phyloP scores from a whole-genome alignment of 106 monocot genomes.

The Platanthera zijinensis region DNA sequence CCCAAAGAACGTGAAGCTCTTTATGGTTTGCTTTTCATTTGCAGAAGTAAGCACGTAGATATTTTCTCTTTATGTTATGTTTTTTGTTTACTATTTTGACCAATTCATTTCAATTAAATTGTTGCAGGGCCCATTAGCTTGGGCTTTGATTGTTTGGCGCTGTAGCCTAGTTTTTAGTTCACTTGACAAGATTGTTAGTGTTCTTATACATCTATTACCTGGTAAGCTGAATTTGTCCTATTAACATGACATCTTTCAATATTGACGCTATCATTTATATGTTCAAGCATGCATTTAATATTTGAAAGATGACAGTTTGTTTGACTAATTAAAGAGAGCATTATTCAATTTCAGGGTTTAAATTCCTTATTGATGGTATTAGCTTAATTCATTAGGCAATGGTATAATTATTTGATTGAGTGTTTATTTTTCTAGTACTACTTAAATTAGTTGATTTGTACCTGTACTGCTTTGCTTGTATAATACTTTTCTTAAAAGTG shows the following conservation, averaged over 20 bases:
- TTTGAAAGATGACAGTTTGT: not conserved
- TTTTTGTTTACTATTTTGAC: not conserved
- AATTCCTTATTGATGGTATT: not conserved
- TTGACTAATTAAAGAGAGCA: not conserved
- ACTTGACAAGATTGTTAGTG: slow-evolving; percentile 94
- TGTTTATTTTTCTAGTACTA: not conserved
- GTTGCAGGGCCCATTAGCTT: slow-evolving; percentile 87
- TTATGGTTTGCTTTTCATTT: slow-evolving; percentile 99
- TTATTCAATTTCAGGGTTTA: not conserved
- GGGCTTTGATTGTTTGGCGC: slow-evolving; percentile 99
- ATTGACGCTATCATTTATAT: not conserved
- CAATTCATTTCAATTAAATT: slow-evolving; percentile 4
- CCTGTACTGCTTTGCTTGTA: not conserved
- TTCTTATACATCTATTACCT: slow-evolving; percentile 95
- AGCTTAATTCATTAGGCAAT: not conserved
- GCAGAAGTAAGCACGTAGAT: slow-evolving; percentile 66
- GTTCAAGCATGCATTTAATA: not conserved
- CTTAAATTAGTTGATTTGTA: not conserved
- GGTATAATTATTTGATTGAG: not conserved
- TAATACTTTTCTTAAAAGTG: not conserved
- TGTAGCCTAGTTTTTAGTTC: slow-evolving; percentile 98
- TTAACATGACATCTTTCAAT: not conserved
- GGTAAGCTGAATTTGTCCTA: slow-evolving; percentile 36
- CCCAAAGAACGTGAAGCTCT: slow-evolving; percentile 92
- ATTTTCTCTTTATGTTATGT: not conserved